Percentiles rank a stretch among this genome's conserved stretches.
Conservation (phyloP, 352 stramenopile species). For the Phytophthora meadii region DNA sequence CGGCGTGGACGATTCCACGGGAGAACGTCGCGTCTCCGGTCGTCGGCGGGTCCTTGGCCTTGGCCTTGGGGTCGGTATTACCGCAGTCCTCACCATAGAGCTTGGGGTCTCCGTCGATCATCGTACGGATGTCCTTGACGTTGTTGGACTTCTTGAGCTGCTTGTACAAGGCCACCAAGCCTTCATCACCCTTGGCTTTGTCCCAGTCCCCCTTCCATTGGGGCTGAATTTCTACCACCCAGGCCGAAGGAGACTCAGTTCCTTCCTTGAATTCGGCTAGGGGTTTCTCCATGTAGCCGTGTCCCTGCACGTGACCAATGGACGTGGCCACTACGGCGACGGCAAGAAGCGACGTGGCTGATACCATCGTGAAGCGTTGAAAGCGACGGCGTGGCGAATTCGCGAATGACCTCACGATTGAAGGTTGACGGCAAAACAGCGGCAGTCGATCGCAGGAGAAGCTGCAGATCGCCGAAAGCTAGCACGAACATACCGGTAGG, state of each 20-base stretch:
- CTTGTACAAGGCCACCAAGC: constrained; percentile 32
- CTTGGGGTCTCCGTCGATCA: constrained; percentile 34
- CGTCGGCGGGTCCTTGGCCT: constrained; percentile 20
- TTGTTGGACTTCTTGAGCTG: constrained; percentile 30
- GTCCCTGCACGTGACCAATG: constrained; percentile 15
- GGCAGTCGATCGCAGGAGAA: constrained; percentile 6
- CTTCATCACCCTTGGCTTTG: constrained; percentile 14
- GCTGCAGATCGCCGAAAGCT: constrained; percentile 22
- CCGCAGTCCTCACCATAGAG: constrained; percentile 39
- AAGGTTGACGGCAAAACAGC: neutral
- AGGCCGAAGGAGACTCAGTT: constrained; percentile 17
- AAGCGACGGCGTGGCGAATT: constrained; percentile 11
- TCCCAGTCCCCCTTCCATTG: constrained; percentile 37
- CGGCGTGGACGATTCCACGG: constrained; percentile 31
- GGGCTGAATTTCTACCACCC: constrained; percentile 28
- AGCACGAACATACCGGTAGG: neutral
- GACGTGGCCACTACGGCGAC: constrained; percentile 5
- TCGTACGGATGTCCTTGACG: constrained; percentile 32
- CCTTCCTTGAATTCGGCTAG: constrained; percentile 26
- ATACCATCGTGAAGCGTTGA: constrained; percentile 20
- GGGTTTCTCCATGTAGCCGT: constrained; percentile 38
- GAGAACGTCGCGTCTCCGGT: constrained; percentile 36
- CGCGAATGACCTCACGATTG: constrained; percentile 5
- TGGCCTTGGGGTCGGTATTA: constrained; percentile 35
- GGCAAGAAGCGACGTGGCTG: constrained; percentile 8